Conservation (phyloP, 148 eudicot species). For the Fallopia convolvulus region DNA sequence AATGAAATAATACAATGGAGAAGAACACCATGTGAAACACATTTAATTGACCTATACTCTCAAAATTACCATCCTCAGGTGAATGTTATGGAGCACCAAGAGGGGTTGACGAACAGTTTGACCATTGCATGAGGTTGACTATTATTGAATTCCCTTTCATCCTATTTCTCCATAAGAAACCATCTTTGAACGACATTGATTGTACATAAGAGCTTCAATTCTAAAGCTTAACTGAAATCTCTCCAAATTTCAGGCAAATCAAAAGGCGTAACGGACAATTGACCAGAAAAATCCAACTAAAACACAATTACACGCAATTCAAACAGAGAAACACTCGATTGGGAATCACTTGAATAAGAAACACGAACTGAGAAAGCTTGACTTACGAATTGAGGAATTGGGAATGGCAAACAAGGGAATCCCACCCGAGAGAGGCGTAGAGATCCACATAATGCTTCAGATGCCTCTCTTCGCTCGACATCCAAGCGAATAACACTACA, state of each 20-base stretch:
- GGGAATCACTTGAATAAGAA: background rate
- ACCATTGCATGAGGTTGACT: background rate
- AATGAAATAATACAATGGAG: background rate
- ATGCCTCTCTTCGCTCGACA: constrained; percentile 81
- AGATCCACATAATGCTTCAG: constrained; percentile 72
- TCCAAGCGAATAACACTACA: constrained; percentile 84
- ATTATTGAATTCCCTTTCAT: background rate
- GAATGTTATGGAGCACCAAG: background rate
- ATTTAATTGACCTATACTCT: background rate
- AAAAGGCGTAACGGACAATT: background rate
- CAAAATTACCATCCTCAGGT: background rate
- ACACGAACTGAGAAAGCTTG: background rate
- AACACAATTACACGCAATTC: background rate
- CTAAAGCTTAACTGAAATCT: background rate
- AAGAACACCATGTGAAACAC: background rate
- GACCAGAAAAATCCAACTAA: background rate
- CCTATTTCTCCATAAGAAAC: background rate
- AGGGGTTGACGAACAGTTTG: background rate
- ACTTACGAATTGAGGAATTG: constrained; percentile 88
- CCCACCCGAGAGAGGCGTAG: constrained; percentile 83
- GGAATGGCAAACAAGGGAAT: constrained; percentile 80
- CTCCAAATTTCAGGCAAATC: background rate
- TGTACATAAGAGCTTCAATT: background rate
- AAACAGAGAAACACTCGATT: background rate
- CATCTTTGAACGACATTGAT: background rate